These are phyloP conservation scores for Kurtzmaniella quercitrusa DNA, from an alignment of 1,139 yeast species.

Conservation along the genomic window DNA sequence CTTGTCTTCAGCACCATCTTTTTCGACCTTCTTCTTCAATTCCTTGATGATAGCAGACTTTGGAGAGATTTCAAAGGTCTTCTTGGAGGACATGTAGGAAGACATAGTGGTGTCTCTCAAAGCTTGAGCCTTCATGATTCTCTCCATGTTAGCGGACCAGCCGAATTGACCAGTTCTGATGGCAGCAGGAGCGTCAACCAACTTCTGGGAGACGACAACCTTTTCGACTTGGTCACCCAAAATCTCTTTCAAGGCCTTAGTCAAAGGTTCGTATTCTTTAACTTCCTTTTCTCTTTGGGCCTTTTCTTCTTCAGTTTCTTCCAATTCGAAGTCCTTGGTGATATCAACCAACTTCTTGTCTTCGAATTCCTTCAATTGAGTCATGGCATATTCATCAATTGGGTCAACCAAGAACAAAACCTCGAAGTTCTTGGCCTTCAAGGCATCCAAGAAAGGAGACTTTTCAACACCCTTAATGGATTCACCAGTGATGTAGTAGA, in stretches of 20 bases:
- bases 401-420: conserved; percentile 98
- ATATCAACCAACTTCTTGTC: conserved; percentile 98
- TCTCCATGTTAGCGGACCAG: conserved; percentile 99
- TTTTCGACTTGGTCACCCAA: conserved; percentile 99
- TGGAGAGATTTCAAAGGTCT: conserved; percentile 98
- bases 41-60: conserved; percentile 92
- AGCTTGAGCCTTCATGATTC: conserved; percentile 99
- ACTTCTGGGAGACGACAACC: conserved; percentile 96
- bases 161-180: conserved; percentile 99
- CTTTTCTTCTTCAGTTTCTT: conserved; percentile 99
- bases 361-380: conserved; percentile 98
- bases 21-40: conserved; percentile 93
- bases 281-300: conserved; percentile 86
- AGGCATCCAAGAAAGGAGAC: conserved; percentile 98
- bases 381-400: conserved; percentile 99
- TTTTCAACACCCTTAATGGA: conserved; percentile 95
- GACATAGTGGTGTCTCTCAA: conserved; percentile 98
- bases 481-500: conserved; percentile 99
- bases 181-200: conserved; percentile 99
- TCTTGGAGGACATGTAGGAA: conserved; percentile 98
- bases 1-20: conserved; percentile 96
- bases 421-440: conserved; percentile 98
- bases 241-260: conserved; percentile 93
- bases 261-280: conserved; percentile 87
- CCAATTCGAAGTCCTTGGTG: conserved; percentile 98